A percentile compares a stretch with the other conserved stretches of the same genome.
Conservation (phyloP, 805 yeast species). For the Nakazawaea peltata region DNA sequence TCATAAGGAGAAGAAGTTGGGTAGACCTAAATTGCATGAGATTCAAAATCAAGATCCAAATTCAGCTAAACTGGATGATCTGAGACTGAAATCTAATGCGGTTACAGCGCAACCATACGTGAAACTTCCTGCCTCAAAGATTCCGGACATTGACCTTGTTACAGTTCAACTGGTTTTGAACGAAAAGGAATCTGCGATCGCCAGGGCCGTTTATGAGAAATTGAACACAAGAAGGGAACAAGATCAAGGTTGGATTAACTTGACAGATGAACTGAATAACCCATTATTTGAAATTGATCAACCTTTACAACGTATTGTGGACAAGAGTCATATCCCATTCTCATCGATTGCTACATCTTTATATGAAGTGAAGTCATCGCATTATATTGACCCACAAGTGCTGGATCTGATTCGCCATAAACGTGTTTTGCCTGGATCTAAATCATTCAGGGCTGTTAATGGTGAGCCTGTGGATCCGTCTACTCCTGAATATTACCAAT, state of each 20-base stretch:
- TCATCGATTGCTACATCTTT: conserved; percentile 68
- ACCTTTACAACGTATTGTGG: conserved; percentile 37
- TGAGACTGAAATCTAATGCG: background rate
- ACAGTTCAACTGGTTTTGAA: conserved; percentile 69
- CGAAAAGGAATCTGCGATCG: conserved; percentile 71
- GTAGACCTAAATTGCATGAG: conserved; percentile 9
- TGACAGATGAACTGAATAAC: conserved; percentile 79
- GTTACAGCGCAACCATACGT: conserved; percentile 68
- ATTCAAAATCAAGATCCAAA: conserved; percentile 12
- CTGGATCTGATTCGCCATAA: conserved; percentile 37
- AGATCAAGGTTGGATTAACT: conserved; percentile 72
- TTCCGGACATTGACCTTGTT: conserved; percentile 85
- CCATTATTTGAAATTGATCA: conserved; percentile 70
- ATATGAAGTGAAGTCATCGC: conserved; percentile 57
- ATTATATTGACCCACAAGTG: conserved; percentile 36
- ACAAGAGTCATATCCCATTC: conserved; percentile 64
- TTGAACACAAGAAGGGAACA: conserved; percentile 61
- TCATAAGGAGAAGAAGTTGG: conserved; percentile 13
- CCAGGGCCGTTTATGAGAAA: conserved; percentile 79
- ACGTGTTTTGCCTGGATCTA: conserved; percentile 33
- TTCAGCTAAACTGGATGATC: conserved; percentile 7
- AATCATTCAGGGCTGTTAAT: conserved; percentile 38
- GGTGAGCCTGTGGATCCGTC: conserved; percentile 42
- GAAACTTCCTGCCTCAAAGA: conserved; percentile 79
- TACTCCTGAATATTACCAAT: conserved; percentile 40